Conservation (phyloP, 768 basidiomycete genomes). For the Russula sp. region DNA sequence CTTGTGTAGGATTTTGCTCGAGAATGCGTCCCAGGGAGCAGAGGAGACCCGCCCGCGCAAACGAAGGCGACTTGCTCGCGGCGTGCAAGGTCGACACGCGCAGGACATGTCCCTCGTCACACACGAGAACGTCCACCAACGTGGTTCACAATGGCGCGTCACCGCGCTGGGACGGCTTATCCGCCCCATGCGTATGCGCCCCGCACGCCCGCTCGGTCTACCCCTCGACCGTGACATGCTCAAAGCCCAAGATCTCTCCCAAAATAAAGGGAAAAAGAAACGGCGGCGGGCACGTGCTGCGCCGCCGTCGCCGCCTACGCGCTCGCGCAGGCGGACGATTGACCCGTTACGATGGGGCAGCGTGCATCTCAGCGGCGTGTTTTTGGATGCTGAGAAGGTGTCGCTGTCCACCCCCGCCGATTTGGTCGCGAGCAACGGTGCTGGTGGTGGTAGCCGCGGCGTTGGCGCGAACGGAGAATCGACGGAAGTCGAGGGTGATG, state of each 20-base stretch:
- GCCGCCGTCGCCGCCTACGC: constrained; percentile 39
- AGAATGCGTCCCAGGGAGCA: constrained; percentile 27
- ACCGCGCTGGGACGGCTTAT: constrained; percentile 61
- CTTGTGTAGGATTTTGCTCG: constrained; percentile 29
- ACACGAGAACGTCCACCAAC: constrained; percentile 43
- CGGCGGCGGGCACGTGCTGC: constrained; percentile 28
- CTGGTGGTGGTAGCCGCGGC: too few relatives aligned
- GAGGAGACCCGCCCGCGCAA: constrained; percentile 37
- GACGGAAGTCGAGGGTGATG: constrained; percentile 5
- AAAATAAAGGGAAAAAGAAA: constrained; percentile 29
- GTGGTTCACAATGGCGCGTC: constrained; percentile 55
- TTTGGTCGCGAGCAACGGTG: constrained; percentile 19
- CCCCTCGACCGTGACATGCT: constrained; percentile 6
- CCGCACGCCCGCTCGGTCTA: constrained; percentile 45
- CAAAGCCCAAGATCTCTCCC: constrained; percentile 20
- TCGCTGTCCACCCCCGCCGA: neutral
- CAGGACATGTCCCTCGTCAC: constrained; percentile 61
- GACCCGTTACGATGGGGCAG: constrained; percentile 70
- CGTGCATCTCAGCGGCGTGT: constrained; percentile 59
- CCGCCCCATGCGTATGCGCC: constrained; percentile 63
- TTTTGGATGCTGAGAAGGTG: constrained; percentile 36
- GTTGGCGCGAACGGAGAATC: neutral
- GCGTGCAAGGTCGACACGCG: constrained; percentile 38
- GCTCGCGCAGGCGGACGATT: constrained; percentile 58
- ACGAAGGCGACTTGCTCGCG: constrained; percentile 32